These are phyloP conservation scores for Fagopyrum tataricum DNA, from an alignment of 148 eudicot genomes.

Conservation along the genomic window DNA sequence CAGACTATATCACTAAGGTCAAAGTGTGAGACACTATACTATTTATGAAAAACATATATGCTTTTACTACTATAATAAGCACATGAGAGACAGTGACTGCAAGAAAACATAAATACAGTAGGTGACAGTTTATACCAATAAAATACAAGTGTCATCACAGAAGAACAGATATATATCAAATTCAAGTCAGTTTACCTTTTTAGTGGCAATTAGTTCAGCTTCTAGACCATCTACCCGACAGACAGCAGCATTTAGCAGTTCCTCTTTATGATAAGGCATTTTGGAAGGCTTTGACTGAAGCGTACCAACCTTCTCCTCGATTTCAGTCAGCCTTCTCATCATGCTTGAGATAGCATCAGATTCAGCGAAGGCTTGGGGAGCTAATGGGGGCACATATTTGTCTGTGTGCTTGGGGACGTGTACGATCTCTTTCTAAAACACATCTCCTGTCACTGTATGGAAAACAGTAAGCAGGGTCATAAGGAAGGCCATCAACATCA, in stretches of 20 bases:
- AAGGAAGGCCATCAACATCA: conserved; percentile 56
- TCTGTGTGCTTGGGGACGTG: conserved; percentile 24
- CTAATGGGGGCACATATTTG: conserved; percentile 28
- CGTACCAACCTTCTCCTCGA: conserved; percentile 58
- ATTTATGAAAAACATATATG: too few species aligned
- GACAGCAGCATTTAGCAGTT: conserved; percentile 62
- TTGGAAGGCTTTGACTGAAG: conserved; percentile 62
- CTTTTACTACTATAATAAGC: not conserved
- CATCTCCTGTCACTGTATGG: conserved; percentile 32
- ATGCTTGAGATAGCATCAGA: conserved; percentile 49
- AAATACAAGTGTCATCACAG: not conserved
- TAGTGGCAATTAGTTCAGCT: conserved; percentile 79
- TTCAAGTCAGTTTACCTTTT: conserved; percentile 54
- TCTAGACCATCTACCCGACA: conserved; percentile 66
- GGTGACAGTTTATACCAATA: not conserved
- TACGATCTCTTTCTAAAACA: conserved; percentile 47
- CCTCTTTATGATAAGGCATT: conserved; percentile 69
- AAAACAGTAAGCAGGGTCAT: conserved; percentile 41
- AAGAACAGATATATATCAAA: not conserved
- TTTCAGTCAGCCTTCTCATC: conserved; percentile 48
- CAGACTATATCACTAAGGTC: too few species aligned
- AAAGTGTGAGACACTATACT: too few species aligned
- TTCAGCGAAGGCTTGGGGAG: conserved; percentile 46
- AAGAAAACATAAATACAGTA: not conserved
- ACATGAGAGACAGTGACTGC: not conserved